phyloP scores from a whole-genome alignment of 1,284 basidiomycete genomes.

The Lentinula novae-zelandiae region DNA sequence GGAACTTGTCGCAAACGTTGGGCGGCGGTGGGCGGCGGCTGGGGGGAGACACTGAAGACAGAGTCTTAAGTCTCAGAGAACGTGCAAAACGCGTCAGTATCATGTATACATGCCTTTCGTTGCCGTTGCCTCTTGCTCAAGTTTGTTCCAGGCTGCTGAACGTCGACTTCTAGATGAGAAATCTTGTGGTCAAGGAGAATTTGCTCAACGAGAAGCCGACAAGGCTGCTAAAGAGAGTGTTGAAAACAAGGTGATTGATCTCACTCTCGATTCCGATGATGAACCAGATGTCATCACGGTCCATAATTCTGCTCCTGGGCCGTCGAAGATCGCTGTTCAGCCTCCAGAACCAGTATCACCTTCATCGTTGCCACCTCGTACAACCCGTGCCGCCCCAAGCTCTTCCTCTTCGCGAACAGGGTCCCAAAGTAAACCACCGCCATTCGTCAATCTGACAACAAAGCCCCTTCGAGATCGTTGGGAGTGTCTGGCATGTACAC shows the following conservation, averaged over 20 bases:
- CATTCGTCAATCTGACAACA: not conserved
- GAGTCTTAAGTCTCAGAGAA: slow-evolving; percentile 58
- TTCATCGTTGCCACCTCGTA: not conserved
- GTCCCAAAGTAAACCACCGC: not conserved
- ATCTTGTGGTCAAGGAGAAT: slow-evolving; percentile 59
- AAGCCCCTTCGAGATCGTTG: slow-evolving; percentile 35
- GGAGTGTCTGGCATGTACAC: slow-evolving; percentile 71
- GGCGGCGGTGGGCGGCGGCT: slow-evolving; percentile 57
- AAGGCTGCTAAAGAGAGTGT: slow-evolving; percentile 65
- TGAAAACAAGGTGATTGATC: slow-evolving; percentile 59
- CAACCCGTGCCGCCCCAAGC: not conserved
- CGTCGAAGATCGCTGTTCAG: slow-evolving; percentile 6
- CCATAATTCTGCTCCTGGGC: not conserved
- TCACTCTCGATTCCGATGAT: slow-evolving; percentile 43
- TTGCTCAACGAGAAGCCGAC: slow-evolving; percentile 61
- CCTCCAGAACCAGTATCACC: not conserved
- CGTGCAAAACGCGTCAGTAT: slow-evolving; percentile 68
- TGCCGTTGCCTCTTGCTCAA: not conserved
- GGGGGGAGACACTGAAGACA: slow-evolving; percentile 26
- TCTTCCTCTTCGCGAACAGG: not conserved
- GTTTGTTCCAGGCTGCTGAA: slow-evolving; percentile 68
- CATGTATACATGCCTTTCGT: not conserved
- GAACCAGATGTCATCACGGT: slow-evolving; percentile 23
- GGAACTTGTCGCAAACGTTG: slow-evolving; percentile 41
- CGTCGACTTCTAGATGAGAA: slow-evolving; percentile 69